Conservation (phyloP, 2,329 filamentous ascomycete genomes). For the Falciphora oryzae region DNA sequence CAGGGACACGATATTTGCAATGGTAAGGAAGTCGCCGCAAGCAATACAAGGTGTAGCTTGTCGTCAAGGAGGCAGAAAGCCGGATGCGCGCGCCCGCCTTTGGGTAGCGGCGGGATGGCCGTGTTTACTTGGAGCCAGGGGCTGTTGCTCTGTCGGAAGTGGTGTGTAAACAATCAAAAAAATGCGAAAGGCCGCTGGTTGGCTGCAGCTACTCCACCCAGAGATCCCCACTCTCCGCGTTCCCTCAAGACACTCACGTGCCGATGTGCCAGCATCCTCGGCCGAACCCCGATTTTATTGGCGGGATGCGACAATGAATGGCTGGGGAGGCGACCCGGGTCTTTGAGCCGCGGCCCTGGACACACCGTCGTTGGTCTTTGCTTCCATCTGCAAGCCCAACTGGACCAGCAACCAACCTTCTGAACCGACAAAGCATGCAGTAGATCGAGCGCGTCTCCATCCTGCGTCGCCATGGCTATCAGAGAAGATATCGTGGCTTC, state of each 20-base stretch:
- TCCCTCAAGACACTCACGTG: not conserved
- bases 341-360: not conserved
- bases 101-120: not conserved
- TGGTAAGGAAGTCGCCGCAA: not conserved
- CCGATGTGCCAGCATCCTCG: not conserved
- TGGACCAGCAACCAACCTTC: not conserved
- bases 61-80: not conserved
- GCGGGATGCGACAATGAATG: not conserved
- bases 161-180: constrained; percentile 8
- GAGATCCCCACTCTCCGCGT: not conserved
- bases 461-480: constrained; percentile 58
- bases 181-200: constrained; percentile 9
- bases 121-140: not conserved
- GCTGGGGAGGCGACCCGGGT: not conserved
- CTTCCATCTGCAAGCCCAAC: not conserved
- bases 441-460: not conserved
- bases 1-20: not conserved
- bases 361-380: not conserved
- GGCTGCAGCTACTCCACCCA: not conserved
- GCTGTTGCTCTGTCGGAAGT: constrained; percentile 2
- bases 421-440: constrained; percentile 1
- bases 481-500: constrained; percentile 89
- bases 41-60: not conserved
- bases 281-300: not conserved
- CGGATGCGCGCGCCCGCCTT: not conserved